Evolutionary conservation across 345 rosid genomes (phyloP), one percentile per base, ranked within the genome.

Genomic region (Salix dunnii): DNA sequence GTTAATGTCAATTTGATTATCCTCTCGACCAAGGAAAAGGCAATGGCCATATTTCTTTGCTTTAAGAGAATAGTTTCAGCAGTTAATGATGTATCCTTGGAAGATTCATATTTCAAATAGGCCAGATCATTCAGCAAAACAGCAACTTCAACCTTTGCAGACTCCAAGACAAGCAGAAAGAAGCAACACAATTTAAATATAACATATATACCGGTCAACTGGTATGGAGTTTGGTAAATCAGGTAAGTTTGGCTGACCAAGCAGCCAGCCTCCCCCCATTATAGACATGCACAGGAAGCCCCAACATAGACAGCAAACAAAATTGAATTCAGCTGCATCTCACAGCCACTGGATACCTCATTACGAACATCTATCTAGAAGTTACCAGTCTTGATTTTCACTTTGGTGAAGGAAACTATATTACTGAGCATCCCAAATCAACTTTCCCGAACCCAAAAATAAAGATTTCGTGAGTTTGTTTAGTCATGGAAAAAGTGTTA

Each of bases 111-210:
- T 67, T 90, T 90, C 78, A 87, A 71, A 83, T 91, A 95, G 61
- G 94, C 97, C 66, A 93, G 84, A 55, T 95, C 96, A 87, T 93
- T 90, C 80, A 87, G 82, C 86, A 95, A 76, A 77, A 93, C 96
- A 71, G 95, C 91, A 83, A 90, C 82, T 81, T 95, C 97, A 76
- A 93, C 97, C 88, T 92, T 86, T 67, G 99, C 84, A 64, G 97
- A 86, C 85, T 93, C 93, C 83, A 91, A 76, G 53, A 94, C 95
- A 64, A 94, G 93, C 83, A 94, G 77, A 27, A 94, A 68, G 36
- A 49, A 60, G 18, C n/a, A 60, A n/a, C 10, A 23, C 13, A 23
- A n/a, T n/a, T n/a, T 12, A n/a, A 12, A 49, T 23, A 25, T 17
- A 42, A 11, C 72, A 70, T 82, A 90, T n/a, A n/a, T n/a, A n/a